A percentile compares a stretch with the other conserved stretches of the same genome.
phyloP scores from a whole-genome alignment of 768 basidiomycete species.

The Erythrobasidium yunnanense region DNA sequence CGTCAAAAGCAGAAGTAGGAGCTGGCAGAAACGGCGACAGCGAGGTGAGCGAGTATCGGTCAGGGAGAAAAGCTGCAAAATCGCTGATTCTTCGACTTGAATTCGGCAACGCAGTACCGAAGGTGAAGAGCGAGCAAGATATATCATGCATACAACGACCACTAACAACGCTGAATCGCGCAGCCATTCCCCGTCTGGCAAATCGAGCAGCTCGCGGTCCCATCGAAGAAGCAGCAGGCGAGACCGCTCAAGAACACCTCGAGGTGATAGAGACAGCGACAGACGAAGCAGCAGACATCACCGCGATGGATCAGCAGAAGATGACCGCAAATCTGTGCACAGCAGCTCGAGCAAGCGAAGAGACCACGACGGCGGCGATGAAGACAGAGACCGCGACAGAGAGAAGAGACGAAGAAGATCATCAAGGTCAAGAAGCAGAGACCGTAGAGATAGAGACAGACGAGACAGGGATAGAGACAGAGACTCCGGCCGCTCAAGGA shows the following conservation, averaged over 20 bases:
- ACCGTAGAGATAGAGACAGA: background rate
- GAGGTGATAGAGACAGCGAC: background rate
- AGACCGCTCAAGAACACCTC: conserved; percentile 19
- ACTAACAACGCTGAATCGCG: background rate
- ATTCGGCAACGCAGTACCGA: background rate
- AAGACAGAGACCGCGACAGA: conserved; percentile 44
- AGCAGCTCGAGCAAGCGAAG: conserved; percentile 44
- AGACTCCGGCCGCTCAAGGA: conserved; percentile 51
- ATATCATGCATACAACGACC: background rate
- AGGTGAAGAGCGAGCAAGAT: background rate
- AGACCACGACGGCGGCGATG: conserved; percentile 51
- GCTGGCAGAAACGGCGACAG: background rate
- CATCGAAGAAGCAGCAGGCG: conserved; percentile 13
- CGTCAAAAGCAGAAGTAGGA: conserved; percentile 5
- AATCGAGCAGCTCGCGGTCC: background rate
- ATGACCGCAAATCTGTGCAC: conserved; percentile 43
- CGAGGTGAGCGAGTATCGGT: background rate
- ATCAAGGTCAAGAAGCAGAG: conserved; percentile 1
- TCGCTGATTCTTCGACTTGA: background rate
- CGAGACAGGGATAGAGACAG: conserved; percentile 14
- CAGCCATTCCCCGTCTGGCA: background rate
- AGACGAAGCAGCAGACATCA: conserved; percentile 2
- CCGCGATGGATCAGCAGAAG: conserved; percentile 45
- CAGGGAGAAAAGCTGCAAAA: background rate
- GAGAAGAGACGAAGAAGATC: background rate